phyloP scores from a whole-genome alignment of 495 filamentous ascomycete genomes.

The Clohesyomyces aquaticus region DNA sequence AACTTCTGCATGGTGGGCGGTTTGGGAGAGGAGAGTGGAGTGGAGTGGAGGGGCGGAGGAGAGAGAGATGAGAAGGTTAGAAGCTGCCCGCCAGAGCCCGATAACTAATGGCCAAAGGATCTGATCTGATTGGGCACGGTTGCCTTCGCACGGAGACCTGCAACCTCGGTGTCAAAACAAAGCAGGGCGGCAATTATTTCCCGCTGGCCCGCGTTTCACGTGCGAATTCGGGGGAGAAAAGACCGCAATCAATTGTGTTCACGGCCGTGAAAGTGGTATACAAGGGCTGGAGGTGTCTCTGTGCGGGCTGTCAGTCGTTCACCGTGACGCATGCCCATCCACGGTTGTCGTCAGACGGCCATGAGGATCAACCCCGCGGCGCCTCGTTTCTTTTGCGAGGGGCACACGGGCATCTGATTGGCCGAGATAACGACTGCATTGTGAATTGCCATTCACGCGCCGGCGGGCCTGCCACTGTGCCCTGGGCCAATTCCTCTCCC shows the following conservation, averaged over 20 bases:
- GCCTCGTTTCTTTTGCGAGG: conserved; percentile 20
- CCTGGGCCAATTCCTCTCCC: background rate
- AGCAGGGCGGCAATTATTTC: conserved; percentile 32
- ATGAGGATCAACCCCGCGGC: conserved; percentile 7
- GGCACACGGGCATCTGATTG: conserved; percentile 14
- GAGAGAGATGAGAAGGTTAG: conserved; percentile 29
- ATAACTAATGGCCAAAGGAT: conserved; percentile 30
- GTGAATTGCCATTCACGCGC: background rate
- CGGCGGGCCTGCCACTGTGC: too few species aligned
- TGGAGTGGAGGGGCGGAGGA: conserved; percentile 14
- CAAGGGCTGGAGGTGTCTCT: background rate
- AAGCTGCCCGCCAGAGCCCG: conserved; percentile 26
- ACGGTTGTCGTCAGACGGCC: background rate
- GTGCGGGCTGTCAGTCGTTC: background rate
- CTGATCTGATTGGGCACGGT: conserved; percentile 21
- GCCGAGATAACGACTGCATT: conserved; percentile 20
- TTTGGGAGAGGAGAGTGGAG: conserved; percentile 16
- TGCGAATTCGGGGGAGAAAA: conserved; percentile 19
- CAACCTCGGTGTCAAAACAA: conserved; percentile 40
- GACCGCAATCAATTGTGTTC: conserved; percentile 22
- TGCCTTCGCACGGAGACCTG: conserved; percentile 15
- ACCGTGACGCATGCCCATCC: conserved; percentile 20
- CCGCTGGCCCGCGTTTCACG: conserved; percentile 39
- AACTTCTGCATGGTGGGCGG: conserved; percentile 41
- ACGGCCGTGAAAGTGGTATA: background rate